phyloP scores from a whole-genome alignment of 257 asterid species.

The Solanum bulbocastanum region DNA sequence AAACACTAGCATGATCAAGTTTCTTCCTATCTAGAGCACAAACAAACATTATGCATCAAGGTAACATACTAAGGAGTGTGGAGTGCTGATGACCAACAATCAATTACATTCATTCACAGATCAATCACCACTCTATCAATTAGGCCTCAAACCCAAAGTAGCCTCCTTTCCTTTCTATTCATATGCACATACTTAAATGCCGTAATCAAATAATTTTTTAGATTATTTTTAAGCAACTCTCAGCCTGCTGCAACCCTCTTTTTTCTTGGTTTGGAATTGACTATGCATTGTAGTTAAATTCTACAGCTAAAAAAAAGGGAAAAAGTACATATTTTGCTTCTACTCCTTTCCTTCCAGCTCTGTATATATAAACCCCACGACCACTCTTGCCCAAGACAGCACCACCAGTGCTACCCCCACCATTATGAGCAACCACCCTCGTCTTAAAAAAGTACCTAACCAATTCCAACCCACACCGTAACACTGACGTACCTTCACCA shows the following conservation, averaged over 20 bases:
- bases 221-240: not conserved
- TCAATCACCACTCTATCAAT: not conserved
- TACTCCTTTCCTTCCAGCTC: conserved; percentile 68
- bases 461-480: conserved; percentile 74
- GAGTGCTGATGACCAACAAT: not conserved
- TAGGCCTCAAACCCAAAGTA: not conserved
- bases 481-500: conserved; percentile 51
- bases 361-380: conserved; percentile 56
- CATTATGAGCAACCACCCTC: conserved; percentile 12
- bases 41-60: not conserved
- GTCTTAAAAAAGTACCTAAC: conserved; percentile 61
- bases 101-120: not conserved
- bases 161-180: not conserved
- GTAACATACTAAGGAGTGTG: not conserved
- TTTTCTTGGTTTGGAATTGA: not conserved
- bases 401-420: not conserved
- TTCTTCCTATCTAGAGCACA: not conserved
- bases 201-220: not conserved
- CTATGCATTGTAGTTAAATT: not conserved
- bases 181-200: not conserved
- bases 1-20: not conserved
- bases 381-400: conserved; percentile 20
- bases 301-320: not conserved
- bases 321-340: not conserved
- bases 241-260: not conserved